These are phyloP conservation scores for Skeletonema tropicum DNA, from an alignment of 108 stramenopile species.

Conservation along the genomic window DNA sequence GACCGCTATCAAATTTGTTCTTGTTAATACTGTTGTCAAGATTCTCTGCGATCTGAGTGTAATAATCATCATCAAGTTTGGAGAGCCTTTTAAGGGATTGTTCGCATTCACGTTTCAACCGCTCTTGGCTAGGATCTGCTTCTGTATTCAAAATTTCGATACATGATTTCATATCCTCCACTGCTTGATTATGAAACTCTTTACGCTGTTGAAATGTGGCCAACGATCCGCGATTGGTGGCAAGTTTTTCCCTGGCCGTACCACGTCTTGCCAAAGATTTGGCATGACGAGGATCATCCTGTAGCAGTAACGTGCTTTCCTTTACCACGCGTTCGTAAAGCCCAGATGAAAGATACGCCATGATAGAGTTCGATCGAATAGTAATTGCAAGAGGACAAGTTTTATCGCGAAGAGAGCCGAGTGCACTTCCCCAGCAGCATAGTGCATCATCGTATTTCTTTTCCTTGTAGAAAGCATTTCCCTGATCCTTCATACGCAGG, in stretches of 20 bases:
- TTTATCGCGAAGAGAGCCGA: background rate
- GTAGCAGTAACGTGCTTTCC: background rate
- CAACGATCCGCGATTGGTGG: background rate
- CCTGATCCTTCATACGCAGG: conserved; percentile 7
- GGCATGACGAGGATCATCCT: background rate
- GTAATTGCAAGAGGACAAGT: conserved; percentile 3
- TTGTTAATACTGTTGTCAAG: background rate
- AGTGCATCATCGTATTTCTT: conserved; percentile 2
- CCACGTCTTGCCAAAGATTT: background rate
- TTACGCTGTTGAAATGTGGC: conserved; percentile 3
- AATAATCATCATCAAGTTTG: background rate
- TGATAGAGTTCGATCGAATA: background rate
- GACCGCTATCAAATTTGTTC: background rate
- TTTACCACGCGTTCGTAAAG: background rate
- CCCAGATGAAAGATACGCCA: background rate
- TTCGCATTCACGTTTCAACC: background rate
- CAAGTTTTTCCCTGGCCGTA: conserved; percentile 1
- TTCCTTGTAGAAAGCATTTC: background rate
- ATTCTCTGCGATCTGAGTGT: background rate
- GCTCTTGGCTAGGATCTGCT: background rate
- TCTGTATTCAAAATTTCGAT: conserved; percentile 4
- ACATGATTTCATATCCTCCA: background rate
- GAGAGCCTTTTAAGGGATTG: background rate
- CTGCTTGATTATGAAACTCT: background rate
- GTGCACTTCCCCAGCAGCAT: background rate